Conservation (phyloP, 257 asterid genomes). For the Ligustrum vulgare region DNA sequence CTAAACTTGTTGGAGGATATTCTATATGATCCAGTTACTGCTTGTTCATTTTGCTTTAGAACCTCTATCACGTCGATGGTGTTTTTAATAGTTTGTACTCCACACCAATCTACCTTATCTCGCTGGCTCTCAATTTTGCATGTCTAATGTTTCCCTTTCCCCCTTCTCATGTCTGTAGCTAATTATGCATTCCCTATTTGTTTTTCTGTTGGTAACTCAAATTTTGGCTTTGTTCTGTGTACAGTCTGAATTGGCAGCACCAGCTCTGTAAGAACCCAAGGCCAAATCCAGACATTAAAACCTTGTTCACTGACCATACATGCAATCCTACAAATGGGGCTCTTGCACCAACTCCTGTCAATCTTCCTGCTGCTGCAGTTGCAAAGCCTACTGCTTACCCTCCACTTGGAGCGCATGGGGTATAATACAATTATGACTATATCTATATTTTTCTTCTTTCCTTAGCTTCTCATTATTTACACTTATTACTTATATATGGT, state of each 20-base stretch:
- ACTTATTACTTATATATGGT: background rate
- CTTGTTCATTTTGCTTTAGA: background rate
- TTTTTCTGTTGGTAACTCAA: slow-evolving; percentile 5
- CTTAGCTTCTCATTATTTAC: slow-evolving; percentile 14
- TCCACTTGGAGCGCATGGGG: slow-evolving; percentile 93
- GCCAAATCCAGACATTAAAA: slow-evolving; percentile 94
- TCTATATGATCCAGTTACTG: background rate
- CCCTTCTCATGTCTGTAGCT: background rate
- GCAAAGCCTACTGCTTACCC: slow-evolving; percentile 72
- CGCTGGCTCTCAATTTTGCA: background rate
- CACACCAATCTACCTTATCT: background rate
- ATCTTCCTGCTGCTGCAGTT: slow-evolving; percentile 74
- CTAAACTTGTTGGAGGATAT: background rate
- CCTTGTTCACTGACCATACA: slow-evolving; percentile 82
- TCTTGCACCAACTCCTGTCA: slow-evolving; percentile 74
- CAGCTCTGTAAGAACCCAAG: slow-evolving; percentile 96
- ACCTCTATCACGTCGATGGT: background rate
- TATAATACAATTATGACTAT: slow-evolving; percentile 25
- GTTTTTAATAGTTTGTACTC: background rate
- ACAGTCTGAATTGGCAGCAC: slow-evolving; percentile 99
- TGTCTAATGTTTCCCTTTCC: background rate
- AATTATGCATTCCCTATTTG: background rate
- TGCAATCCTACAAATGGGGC: slow-evolving; percentile 87
- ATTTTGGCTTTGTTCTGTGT: slow-evolving; percentile 24
- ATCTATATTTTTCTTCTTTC: slow-evolving; percentile 11